Evolutionary conservation across 257 asterid species (phyloP).

Genomic region (Lithospermum erythrorhizon): DNA sequence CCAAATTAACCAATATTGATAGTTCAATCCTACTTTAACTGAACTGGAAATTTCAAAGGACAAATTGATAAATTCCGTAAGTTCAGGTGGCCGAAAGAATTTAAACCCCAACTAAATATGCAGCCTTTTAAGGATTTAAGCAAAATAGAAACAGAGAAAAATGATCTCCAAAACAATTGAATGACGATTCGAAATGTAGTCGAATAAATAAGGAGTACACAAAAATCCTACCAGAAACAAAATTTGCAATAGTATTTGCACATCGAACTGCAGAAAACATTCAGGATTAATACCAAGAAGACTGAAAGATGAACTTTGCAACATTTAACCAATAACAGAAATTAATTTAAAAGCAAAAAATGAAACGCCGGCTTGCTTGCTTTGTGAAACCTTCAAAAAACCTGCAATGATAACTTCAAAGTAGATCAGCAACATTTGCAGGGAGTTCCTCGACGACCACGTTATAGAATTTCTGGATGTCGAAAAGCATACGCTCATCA

Average conservation of each 20-base stretch:
- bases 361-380: not conserved
- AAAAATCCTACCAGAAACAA: conserved; percentile 5
- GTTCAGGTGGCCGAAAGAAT: no score
- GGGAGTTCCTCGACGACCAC: conserved; percentile 65
- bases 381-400: not conserved
- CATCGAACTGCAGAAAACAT: not conserved
- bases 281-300: not conserved
- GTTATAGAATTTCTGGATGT: conserved; percentile 70
- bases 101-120: no score
- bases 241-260: conserved; percentile 4
- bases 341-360: not conserved
- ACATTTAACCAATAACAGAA: not conserved
- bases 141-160: not conserved
- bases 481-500: conserved; percentile 57
- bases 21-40: no score
- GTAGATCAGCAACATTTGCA: conserved; percentile 64
- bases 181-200: not conserved
- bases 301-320: not conserved
- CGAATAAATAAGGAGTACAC: not conserved
- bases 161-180: not conserved
- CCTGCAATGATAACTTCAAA: conserved; percentile 16
- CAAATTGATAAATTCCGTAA: no score
- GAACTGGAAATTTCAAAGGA: no score
- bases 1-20: no score
- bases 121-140: no score